Evolutionary conservation across 805 yeast species (phyloP).

Genomic region (Schwanniomyces vanrijiae): DNA sequence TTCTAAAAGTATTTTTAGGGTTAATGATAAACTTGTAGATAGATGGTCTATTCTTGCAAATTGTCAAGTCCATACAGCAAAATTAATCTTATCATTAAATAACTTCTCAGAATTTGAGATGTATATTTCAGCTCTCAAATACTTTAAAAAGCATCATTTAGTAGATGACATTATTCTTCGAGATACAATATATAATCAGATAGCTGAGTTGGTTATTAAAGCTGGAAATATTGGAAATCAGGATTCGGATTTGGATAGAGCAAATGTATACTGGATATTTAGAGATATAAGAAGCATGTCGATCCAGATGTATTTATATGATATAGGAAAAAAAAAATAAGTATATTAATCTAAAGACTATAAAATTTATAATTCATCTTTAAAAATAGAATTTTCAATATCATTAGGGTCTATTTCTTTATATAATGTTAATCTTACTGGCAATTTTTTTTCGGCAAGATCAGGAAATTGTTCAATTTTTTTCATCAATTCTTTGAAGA

Average conservation of each 20-base stretch:
- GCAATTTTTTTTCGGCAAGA: slow-evolving; percentile 40
- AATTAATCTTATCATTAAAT: slow-evolving; percentile 13
- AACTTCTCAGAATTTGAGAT: slow-evolving; percentile 20
- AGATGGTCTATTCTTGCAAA: slow-evolving; percentile 19
- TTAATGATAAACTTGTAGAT: slow-evolving; percentile 11
- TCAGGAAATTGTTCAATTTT: slow-evolving; percentile 51
- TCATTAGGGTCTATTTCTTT: slow-evolving; percentile 21
- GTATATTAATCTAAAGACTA: not conserved
- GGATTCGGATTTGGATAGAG: slow-evolving; percentile 19
- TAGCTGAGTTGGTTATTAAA: too few species aligned
- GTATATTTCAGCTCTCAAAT: slow-evolving; percentile 13
- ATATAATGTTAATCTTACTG: slow-evolving; percentile 41
- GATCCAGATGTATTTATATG: slow-evolving; percentile 8
- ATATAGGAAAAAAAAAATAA: too few species aligned
- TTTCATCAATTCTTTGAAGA: slow-evolving; percentile 43
- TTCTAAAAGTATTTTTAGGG: slow-evolving; percentile 19
- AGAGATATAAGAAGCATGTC: slow-evolving; percentile 22
- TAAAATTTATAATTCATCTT: not conserved
- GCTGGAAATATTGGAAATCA: not conserved
- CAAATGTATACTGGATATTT: slow-evolving; percentile 22
- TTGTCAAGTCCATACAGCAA: slow-evolving; percentile 15
- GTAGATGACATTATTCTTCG: not conserved
- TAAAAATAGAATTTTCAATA: slow-evolving; percentile 6
- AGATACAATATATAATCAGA: not conserved
- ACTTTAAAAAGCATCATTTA: slow-evolving; percentile 2